Base-by-base conservation (phyloP, 768 basidiomycete genomes). In the Collybia sordida region DNA sequence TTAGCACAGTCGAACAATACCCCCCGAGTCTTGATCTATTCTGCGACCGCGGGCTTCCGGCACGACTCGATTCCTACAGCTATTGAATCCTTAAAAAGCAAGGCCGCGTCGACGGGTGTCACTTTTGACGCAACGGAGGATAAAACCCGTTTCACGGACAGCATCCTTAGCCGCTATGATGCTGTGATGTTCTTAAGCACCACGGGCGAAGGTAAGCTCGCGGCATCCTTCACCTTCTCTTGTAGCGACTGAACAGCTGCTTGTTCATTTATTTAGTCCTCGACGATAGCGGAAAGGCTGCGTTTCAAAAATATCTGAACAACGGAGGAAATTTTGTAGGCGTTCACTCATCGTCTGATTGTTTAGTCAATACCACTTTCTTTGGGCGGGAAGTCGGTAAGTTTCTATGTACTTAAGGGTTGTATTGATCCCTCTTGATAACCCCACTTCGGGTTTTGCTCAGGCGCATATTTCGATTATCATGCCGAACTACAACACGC, bases 31-130 rank as follows among this genome's bases (percentile, higher is more conserved):
- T 71, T 88, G 27, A 77, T 84, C 15, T 88, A 83, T 55, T 81
- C 85, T 18, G 78, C 78, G 2, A 89, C 85, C 0, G 61, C 65
- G 5, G 79, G 75, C 4, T 91, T 78, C 63, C 72, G 86, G 50
- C 89, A 91, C 58, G 88, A 88, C 52, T 86, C 83, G 3, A 90
- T 90, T 49, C 88, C 88, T 0, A 79, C 81, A 1, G 86, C 88
- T 3, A 79, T 87, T 22, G 65, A 77, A 37, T 78, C 78, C 0
- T 64, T 90, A 35, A 74, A 75, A 49, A 62, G 69, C 1, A 72
- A 69, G 19, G 74, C 73, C 2, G 50, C 68, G n/a, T 59, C 65
- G 0, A 77, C 83, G 49, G 69, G 80, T 52, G 71, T 83, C 44
- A 44, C 69, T 19, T 87, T 90, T 51, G 80, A 82, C 42, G 73